A percentile compares a stretch with the other conserved stretches of the same genome.
Conservation (phyloP, 805 yeast genomes). For the Ogataea angusta region DNA sequence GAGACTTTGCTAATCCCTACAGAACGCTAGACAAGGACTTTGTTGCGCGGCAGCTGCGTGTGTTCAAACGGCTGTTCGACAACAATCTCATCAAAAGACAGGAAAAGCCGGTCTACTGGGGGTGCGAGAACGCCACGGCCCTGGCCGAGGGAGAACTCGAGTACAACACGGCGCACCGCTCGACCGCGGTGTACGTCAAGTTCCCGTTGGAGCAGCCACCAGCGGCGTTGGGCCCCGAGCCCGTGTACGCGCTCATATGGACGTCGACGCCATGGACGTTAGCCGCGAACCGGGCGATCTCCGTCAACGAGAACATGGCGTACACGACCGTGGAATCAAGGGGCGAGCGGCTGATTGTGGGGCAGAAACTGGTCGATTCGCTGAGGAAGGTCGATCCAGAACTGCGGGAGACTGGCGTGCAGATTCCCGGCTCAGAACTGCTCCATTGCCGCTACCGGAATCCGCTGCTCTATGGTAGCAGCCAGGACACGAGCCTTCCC, state of each 20-base stretch:
- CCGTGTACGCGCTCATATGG: conserved; percentile 65
- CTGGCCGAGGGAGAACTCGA: conserved; percentile 96
- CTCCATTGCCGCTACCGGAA: conserved; percentile 48
- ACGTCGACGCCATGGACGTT: conserved; percentile 99
- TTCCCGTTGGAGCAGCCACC: conserved; percentile 48
- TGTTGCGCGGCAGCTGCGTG: conserved; percentile 69
- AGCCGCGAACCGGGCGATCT: conserved; percentile 80
- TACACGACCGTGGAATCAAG: conserved; percentile 50
- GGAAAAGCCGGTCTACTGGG: conserved; percentile 96
- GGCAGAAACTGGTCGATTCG: conserved; percentile 42
- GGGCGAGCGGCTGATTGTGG: conserved; percentile 53
- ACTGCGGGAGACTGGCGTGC: conserved; percentile 21
- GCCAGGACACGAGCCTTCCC: conserved; percentile 40
- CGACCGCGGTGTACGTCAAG: conserved; percentile 65
- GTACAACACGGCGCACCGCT: conserved; percentile 67
- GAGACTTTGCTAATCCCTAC: conserved; percentile 75
- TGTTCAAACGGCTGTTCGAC: conserved; percentile 63
- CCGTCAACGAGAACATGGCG: conserved; percentile 54
- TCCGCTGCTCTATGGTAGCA: conserved; percentile 40
- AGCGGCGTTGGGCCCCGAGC: conserved; percentile 21
- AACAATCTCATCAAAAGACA: conserved; percentile 75
- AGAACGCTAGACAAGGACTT: conserved; percentile 67
- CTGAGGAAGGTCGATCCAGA: conserved; percentile 34
- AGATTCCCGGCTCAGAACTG: conserved; percentile 43
- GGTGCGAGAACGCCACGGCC: conserved; percentile 90